Base-by-base conservation (phyloP, 176 grass and related monocot species). In the Aegilops sharonensis region DNA sequence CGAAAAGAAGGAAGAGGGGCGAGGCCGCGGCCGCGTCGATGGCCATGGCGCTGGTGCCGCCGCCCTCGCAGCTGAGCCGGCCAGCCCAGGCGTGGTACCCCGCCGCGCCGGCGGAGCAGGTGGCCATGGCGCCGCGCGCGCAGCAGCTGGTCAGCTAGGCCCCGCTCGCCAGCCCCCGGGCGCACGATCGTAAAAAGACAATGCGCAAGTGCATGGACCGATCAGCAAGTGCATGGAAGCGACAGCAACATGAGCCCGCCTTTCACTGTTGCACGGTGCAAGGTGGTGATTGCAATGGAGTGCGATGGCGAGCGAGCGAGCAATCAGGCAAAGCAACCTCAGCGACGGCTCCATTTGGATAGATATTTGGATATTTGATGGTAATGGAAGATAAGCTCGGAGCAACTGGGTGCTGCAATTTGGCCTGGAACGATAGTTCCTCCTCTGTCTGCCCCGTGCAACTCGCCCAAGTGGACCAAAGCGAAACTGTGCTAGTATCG, bases 1-100 rank as follows among this genome's bases (percentile, higher is more conserved):
- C 90, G 1, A 99, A 99, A 18, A 39, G 97, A 13, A 87, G 94
- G 27, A 98, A 84, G 72, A 83, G 88, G 3, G 90, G 92, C 42
- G 94, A 92, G 79, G 90, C 93, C 14, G 92, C 89, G 31, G 91
- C 86, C 43, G 91, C 84, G 45, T 85, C 89, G 18, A 86, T 89
- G 77, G 78, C 86, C 57, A 88, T 90, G 84, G 78, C 82, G 8
- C 34, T 64, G 39, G 68, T 84, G 10, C 83, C 85, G 4, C 79
- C 84, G 52, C 48, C 83, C 2, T 83, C 71, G 30, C 77, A 88
- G 71, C 54, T 83, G 5, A 88, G 1, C 85, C 84, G 89, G 25
- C 91, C 87, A 12, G 56, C 71, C 13, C 77, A 81, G 86, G 34
- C 73, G 0, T 93, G 83, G 88, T 94, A 87, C 72, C 71, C 89